Evolutionary conservation across 1,139 yeast genomes (phyloP).

Genomic region (Blastobotrys illinoisensis): DNA sequence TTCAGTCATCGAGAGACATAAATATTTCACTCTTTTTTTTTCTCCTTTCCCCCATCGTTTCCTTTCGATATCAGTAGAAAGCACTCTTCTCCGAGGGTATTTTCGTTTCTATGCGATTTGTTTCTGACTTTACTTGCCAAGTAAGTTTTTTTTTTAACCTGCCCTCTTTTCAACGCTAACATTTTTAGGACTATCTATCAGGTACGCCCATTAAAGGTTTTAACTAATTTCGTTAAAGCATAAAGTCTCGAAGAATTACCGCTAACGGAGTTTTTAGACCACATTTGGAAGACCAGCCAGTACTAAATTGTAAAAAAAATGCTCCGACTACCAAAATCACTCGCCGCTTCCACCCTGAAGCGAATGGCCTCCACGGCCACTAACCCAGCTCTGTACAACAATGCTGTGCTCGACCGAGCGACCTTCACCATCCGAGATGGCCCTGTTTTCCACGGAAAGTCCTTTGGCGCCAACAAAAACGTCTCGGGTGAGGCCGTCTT

Average conservation of each 20-base stretch:
- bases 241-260: too few species aligned
- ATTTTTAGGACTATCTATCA: slow-evolving; percentile 15
- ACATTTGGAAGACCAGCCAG: slow-evolving; percentile 47
- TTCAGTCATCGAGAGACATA: background rate
- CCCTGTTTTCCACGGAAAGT: slow-evolving; percentile 85
- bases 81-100: background rate
- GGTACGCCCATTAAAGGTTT: background rate
- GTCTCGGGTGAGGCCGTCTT: slow-evolving; percentile 96
- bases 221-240: too few species aligned
- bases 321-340: slow-evolving; percentile 12
- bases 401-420: slow-evolving; percentile 40
- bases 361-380: background rate
- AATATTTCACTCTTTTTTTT: slow-evolving; percentile 1
- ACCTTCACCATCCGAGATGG: slow-evolving; percentile 89
- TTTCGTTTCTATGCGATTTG: slow-evolving; percentile 21
- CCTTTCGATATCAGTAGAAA: background rate
- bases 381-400: slow-evolving; percentile 8
- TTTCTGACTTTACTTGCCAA: slow-evolving; percentile 27
- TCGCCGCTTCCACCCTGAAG: background rate
- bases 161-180: background rate
- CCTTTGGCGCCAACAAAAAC: slow-evolving; percentile 90
- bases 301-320: slow-evolving; percentile 22
- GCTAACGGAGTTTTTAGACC: slow-evolving; percentile 30
- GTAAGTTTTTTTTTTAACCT: too few species aligned
- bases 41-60: background rate